Conservation (phyloP, 2,329 filamentous ascomycete genomes). For the Rhynchosporium secalis region DNA sequence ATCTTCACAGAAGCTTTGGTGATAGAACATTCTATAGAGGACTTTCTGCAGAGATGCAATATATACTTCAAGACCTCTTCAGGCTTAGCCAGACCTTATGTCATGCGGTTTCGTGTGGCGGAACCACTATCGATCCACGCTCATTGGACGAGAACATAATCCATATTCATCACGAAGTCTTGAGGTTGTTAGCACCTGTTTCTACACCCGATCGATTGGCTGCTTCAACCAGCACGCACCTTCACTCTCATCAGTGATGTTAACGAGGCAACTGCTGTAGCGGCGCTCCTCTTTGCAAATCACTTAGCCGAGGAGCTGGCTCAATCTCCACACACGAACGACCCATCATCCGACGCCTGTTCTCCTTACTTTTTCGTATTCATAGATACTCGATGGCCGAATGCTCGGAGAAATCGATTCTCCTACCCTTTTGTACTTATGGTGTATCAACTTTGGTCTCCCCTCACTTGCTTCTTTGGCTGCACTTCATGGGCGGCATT, state of each 20-base stretch:
- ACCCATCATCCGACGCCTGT: background rate
- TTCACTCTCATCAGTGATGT: background rate
- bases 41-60: background rate
- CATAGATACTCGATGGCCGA: background rate
- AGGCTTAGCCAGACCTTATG: background rate
- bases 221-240: background rate
- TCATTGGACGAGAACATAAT: background rate
- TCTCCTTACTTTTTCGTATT: background rate
- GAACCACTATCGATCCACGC: background rate
- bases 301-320: background rate
- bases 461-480: background rate
- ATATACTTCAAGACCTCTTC: background rate
- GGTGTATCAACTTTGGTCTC: conserved; percentile 1
- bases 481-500: conserved; percentile 1
- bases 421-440: background rate
- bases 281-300: background rate
- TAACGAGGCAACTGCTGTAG: background rate
- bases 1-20: background rate
- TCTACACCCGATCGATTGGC: background rate
- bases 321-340: background rate
- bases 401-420: background rate
- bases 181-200: background rate
- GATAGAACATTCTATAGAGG: background rate
- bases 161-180: background rate
- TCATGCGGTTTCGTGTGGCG: background rate